Evolutionary conservation across 768 basidiomycete genomes (phyloP).

Genomic region (Mycena alexandri): DNA sequence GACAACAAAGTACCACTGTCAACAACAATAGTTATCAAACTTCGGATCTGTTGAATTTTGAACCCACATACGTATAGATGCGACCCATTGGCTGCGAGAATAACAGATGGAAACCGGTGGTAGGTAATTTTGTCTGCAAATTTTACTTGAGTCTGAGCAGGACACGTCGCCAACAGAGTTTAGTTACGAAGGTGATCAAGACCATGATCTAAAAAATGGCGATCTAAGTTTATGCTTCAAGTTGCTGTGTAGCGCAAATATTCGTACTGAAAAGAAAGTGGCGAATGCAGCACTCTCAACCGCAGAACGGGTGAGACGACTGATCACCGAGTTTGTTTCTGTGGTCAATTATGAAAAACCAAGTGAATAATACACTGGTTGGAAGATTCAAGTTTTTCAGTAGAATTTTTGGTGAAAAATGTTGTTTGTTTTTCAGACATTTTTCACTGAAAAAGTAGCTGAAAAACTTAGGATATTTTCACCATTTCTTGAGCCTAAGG

Average conservation of each 20-base stretch:
- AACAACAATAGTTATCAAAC: neutral
- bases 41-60: too few relatives aligned
- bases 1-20: slow-evolving; percentile 14
- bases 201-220: slow-evolving; percentile 14
- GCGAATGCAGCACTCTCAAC: slow-evolving; percentile 29
- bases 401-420: too few relatives aligned
- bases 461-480: too few relatives aligned
- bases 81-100: slow-evolving; percentile 28
- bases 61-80: slow-evolving; percentile 29
- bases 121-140: slow-evolving; percentile 7
- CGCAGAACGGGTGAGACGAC: slow-evolving; percentile 11
- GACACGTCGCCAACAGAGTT: neutral
- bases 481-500: too few relatives aligned
- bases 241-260: too few relatives aligned
- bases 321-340: slow-evolving; percentile 20
- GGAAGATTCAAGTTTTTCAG: too few relatives aligned
- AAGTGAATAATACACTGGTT: neutral
- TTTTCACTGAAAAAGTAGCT: too few relatives aligned
- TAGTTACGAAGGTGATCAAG: slow-evolving; percentile 13
- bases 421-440: too few relatives aligned
- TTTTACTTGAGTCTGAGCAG: neutral
- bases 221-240: neutral
- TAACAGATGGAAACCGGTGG: slow-evolving; percentile 7
- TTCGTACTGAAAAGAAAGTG: slow-evolving; percentile 22
- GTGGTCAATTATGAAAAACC: neutral